Base-by-base conservation (phyloP, 1,284 basidiomycete species). In the Cutaneotrichosporon sp. region DNA sequence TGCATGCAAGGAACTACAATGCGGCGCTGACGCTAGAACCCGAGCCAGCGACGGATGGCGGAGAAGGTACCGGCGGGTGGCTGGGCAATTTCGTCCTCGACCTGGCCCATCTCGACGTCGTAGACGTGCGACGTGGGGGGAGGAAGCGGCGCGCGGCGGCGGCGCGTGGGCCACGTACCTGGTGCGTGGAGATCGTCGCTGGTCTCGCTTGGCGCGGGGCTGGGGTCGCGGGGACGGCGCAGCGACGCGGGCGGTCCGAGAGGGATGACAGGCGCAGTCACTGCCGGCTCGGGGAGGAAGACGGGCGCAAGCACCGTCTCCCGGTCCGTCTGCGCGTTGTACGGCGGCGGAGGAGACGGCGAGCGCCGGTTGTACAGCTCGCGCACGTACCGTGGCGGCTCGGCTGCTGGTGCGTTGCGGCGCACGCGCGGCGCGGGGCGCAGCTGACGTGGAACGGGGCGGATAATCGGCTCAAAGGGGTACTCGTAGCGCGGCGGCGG, bases 311-410 rank as follows among this genome's bases (percentile, higher is more conserved):
- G 53, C 10, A 70, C 23, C 18, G 55, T 60, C 41, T 59, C 52
- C 22, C 64, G 42, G 50, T 70, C 68, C 8, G 63, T 64, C 20
- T 52, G 49, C n/a, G 68, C 68, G 30, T 70, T 70, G 54, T 67
- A 70, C n/a, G 68, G 68, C n/a, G 68, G 68, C 4, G 68, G 68
- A 8, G 68, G 68, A 4, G 64, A 56, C 5, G 68, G 66, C 8
- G 59, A 59, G 39, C 56, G 46, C n/a, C 53, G 51, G 2, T 53
- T 35, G 48, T 62, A 62, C 22, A 21, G 23, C 41, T 51, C 40
- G 2, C 23, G 30, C 10, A 38, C 40, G 50, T 60, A 60, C 10
- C 13, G 33, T 1, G 62, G 62, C 8, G 57, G 57, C 10, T 47
- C 46, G 21, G 51, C 46, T n/a, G n/a, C n/a, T 1, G 44, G n/a